Evolutionary conservation across 2,329 filamentous ascomycete genomes (phyloP).

Genomic region (Elsinoe australis): DNA sequence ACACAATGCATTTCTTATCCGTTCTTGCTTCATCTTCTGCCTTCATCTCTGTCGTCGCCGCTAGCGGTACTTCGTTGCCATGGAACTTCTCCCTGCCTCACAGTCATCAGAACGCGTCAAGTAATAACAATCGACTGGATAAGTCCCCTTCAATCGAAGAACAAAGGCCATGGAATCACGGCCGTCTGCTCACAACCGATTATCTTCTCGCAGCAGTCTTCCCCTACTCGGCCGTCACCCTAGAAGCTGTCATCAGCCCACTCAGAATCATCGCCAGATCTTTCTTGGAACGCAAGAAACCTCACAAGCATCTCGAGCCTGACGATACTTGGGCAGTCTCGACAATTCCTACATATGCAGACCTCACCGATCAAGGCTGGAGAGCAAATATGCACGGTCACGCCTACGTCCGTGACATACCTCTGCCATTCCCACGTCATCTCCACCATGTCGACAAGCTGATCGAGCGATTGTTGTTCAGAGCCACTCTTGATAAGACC

Average conservation of each 20-base stretch:
- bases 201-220: conserved; percentile 9
- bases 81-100: neutral
- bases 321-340: conserved; percentile 28
- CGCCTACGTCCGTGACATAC: conserved; percentile 63
- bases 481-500: conserved; percentile 47
- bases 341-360: conserved; percentile 56
- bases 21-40: conserved; percentile 12
- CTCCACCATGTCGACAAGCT: conserved; percentile 49
- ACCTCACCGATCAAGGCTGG: conserved; percentile 66
- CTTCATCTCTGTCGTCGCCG: conserved; percentile 5
- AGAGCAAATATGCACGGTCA: conserved; percentile 65
- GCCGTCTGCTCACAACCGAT: neutral
- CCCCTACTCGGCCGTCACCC: conserved; percentile 14
- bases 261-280: conserved; percentile 15
- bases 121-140: neutral
- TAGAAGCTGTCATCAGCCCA: conserved; percentile 16
- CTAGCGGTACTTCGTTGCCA: no score
- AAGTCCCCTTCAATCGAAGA: neutral
- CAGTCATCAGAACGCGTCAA: neutral
- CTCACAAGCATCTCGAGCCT: neutral
- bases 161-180: neutral
- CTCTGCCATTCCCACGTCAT: no score
- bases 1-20: conserved; percentile 16
- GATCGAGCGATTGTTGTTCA: conserved; percentile 59
- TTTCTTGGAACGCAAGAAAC: neutral